These are phyloP conservation scores for Lipomyces spencermartinsiae DNA, from an alignment of 805 yeast species.

Conservation along the genomic window DNA sequence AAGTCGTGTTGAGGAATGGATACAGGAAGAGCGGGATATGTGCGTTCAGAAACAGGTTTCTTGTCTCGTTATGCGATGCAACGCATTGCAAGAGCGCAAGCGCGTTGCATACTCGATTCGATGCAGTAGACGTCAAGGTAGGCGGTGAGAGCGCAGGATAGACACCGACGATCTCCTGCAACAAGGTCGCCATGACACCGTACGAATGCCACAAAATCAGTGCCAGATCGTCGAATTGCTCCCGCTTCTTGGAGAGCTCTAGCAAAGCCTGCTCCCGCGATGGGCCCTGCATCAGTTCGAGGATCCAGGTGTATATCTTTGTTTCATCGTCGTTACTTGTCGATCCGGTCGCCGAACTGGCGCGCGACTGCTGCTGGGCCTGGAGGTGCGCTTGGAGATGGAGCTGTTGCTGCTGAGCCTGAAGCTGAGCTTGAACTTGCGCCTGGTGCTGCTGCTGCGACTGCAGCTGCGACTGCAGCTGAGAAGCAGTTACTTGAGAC, in stretches of 20 bases:
- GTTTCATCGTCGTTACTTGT: conserved; percentile 30
- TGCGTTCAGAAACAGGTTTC: conserved; percentile 82
- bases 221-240: conserved; percentile 92
- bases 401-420: conserved; percentile 33
- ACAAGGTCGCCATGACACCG: conserved; percentile 91
- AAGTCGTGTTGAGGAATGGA: conserved; percentile 91
- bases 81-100: conserved; percentile 94
- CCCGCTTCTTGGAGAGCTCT: conserved; percentile 92
- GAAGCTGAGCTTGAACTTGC: conserved; percentile 25
- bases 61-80: conserved; percentile 91
- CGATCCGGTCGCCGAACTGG: conserved; percentile 4
- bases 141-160: conserved; percentile 92
- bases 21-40: conserved; percentile 91
- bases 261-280: conserved; percentile 90
- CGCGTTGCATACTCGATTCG: conserved; percentile 95
- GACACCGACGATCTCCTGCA: conserved; percentile 88
- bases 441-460: conserved; percentile 28
- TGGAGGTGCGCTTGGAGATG: conserved; percentile 29
- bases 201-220: conserved; percentile 92
- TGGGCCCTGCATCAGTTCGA: conserved; percentile 87
- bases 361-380: conserved; percentile 27
- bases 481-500: conserved; percentile 27
- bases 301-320: conserved; percentile 77
- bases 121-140: conserved; percentile 78
- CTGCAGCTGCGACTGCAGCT: conserved; percentile 29